Conservation (phyloP, 73 alveolate species). For the Effrenium voratum region DNA sequence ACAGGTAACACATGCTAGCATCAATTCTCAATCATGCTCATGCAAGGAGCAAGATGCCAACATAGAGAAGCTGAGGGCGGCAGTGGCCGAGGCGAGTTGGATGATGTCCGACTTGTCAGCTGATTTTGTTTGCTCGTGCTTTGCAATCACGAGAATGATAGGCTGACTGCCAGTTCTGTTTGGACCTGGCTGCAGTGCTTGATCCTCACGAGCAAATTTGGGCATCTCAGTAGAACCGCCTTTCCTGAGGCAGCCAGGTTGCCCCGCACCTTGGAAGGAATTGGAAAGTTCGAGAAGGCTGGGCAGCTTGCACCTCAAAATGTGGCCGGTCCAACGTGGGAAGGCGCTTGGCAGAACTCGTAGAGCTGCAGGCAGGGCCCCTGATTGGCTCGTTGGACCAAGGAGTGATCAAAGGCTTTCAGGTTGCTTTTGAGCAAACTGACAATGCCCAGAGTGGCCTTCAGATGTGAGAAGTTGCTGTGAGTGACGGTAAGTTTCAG, state of each 20-base stretch:
- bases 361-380: conserved; percentile 2
- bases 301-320: neutral
- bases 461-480: neutral
- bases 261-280: neutral
- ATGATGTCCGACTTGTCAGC: neutral
- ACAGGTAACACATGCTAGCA: neutral
- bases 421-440: neutral
- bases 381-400: neutral
- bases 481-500: neutral
- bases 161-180: neutral
- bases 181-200: neutral
- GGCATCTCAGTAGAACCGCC: neutral
- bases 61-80: conserved; percentile 20
- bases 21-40: too few relatives aligned
- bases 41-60: conserved; percentile 19
- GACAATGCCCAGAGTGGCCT: neutral
- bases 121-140: neutral
- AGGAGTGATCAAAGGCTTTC: too few relatives aligned
- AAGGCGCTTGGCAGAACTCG: conserved; percentile 44
- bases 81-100: conserved; percentile 13
- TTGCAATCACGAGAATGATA: neutral
- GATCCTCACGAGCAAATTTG: neutral
- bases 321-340: neutral
- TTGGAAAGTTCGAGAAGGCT: conserved; percentile 24
- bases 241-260: neutral